A percentile compares a stretch with the other conserved stretches of the same genome.
Evolutionary conservation across 2,329 filamentous ascomycete species (phyloP).

Genomic region (Penicillium sp.): DNA sequence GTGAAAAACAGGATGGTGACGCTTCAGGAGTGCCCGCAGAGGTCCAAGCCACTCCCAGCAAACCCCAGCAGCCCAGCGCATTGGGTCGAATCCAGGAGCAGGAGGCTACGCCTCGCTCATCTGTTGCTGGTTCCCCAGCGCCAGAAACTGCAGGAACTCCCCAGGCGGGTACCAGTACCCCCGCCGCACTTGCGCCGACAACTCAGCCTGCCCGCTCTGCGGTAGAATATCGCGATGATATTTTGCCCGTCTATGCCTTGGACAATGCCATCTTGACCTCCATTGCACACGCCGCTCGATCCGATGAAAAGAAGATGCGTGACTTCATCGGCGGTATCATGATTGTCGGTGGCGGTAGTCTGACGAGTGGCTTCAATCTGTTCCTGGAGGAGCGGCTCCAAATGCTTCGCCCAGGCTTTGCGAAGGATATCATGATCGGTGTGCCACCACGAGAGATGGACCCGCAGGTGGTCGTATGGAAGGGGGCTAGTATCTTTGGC

Average conservation of each 20-base stretch:
- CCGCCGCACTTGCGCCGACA: constrained; percentile 34
- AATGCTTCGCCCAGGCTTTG: constrained; percentile 58
- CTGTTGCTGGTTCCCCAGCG: constrained; percentile 80
- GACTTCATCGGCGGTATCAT: constrained; percentile 89
- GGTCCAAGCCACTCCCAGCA: constrained; percentile 45
- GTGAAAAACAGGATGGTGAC: constrained; percentile 38
- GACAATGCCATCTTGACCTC: constrained; percentile 87
- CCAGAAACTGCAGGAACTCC: constrained; percentile 75
- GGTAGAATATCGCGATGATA: constrained; percentile 67
- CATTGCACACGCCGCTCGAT: constrained; percentile 80
- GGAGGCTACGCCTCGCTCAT: constrained; percentile 77
- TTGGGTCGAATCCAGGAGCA: constrained; percentile 66
- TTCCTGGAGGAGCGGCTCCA: constrained; percentile 82
- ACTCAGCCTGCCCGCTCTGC: constrained; percentile 40
- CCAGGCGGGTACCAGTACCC: constrained; percentile 46
- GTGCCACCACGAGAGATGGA: constrained; percentile 87
- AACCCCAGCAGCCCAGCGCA: constrained; percentile 65
- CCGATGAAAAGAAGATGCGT: constrained; percentile 87
- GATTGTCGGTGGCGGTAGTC: constrained; percentile 81
- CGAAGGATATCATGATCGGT: constrained; percentile 66
- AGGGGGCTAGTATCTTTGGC: constrained; percentile 94
- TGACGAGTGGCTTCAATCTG: constrained; percentile 74
- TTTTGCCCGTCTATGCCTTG: constrained; percentile 78
- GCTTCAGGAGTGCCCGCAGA: constrained; percentile 30
- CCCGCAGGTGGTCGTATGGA: constrained; percentile 96